Base-by-base conservation (phyloP, 2,329 filamentous ascomycete species). In the Ambrosiella xylebori region DNA sequence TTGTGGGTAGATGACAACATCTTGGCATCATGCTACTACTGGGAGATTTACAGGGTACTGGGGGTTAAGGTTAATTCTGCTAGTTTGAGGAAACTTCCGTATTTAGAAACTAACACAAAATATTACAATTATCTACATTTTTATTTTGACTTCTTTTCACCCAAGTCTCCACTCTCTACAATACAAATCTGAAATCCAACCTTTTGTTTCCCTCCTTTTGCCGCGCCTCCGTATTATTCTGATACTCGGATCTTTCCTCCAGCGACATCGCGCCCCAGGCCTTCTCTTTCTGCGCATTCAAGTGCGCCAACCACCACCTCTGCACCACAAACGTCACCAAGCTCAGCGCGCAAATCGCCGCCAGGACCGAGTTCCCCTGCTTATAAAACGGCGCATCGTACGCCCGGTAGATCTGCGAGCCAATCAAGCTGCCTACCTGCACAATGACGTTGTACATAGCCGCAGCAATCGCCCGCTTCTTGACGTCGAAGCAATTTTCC, bases 401-500 rank as follows among this genome's bases (percentile, higher is more conserved):
- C 59, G 69, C 65, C 17, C 74, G 70, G 64, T 76, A 77, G 54
- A 77, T 74, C 55, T 76, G 73, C 0, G 69, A 68, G 3, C 68
- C 68, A 45, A 74, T 71, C 41, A 76, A 72, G 35, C 71, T 71
- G 37, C 71, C 72, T 1, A 72, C 64, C 63, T 78, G 74, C 3
- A 75, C 71, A 50, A 70, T 68, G 67, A 75, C 71, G 57, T 64
- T 68, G n/a, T 61, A 64, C 49, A 76, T 65, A 0, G 79, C 81
- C 0, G 79, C 76, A 0, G 79, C 78, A 1, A 86, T 79, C 1
- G 81, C 79, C 6, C 81, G 71, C 5, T 77, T 79, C 9, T 81
- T 73, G 8, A 85, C 79, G 0, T 76, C 73, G 61, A 81, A 80
- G 1, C 79, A 76, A 64, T 85, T 85, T 54, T 77, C 71, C 1